Evolutionary conservation across 257 asterid species (phyloP).

Genomic region (Solanum medicagineum): DNA sequence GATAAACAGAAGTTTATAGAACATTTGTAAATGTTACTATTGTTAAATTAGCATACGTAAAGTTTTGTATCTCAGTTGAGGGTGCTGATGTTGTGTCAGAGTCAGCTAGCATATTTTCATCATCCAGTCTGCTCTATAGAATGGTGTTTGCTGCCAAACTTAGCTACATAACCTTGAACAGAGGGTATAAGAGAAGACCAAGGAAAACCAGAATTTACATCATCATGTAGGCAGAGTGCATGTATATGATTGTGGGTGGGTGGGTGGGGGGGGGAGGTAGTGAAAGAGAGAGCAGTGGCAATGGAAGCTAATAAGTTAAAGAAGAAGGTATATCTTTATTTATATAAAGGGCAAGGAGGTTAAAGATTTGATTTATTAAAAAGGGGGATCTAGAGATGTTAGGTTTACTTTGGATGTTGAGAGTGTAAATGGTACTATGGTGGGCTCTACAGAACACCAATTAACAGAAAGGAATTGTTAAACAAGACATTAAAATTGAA

Average conservation of each 20-base stretch:
- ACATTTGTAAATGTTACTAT: background rate
- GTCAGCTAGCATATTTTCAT: background rate
- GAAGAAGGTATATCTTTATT: background rate
- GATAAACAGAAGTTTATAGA: background rate
- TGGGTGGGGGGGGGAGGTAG: background rate
- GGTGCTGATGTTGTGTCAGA: conserved; percentile 1
- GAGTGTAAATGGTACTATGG: background rate
- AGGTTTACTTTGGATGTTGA: background rate
- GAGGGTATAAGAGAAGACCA: background rate
- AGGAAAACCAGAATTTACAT: background rate
- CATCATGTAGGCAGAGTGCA: background rate
- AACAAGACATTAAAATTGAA: background rate
- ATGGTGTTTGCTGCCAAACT: conserved; percentile 7
- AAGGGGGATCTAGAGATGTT: background rate
- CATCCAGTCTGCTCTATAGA: conserved; percentile 4
- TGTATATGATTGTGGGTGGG: background rate
- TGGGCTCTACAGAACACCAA: background rate
- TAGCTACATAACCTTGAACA: conserved; percentile 4
- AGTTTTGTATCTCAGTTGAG: conserved; percentile 4
- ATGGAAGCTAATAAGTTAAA: background rate
- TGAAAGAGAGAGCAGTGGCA: background rate
- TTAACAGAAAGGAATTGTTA: background rate
- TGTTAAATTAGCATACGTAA: conserved; percentile 12
- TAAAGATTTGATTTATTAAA: background rate
- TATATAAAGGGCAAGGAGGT: background rate